phyloP scores from a whole-genome alignment of 2,329 filamentous ascomycete genomes.

The Xenosphaeropsis pyriputrescens region DNA sequence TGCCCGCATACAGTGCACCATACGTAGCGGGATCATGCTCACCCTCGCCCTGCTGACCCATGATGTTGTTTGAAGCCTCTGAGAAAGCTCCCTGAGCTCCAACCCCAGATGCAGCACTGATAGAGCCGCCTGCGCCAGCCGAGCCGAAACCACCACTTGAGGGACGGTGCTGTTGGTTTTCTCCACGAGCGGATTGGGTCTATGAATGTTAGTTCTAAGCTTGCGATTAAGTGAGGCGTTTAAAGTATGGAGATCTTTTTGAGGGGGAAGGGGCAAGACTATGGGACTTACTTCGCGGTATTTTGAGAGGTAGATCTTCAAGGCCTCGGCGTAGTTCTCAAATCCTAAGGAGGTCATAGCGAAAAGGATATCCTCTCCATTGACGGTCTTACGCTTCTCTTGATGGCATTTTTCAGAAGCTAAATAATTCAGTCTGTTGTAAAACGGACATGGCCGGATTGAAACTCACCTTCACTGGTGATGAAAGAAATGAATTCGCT shows the following conservation, averaged over 20 bases:
- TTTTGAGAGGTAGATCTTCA: constrained; percentile 96
- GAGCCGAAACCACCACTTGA: constrained; percentile 36
- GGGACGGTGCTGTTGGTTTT: constrained; percentile 31
- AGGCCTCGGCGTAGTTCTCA: constrained; percentile 94
- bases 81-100: constrained; percentile 15
- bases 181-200: constrained; percentile 66
- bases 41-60: constrained; percentile 15
- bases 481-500: constrained; percentile 99
- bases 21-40: constrained; percentile 21
- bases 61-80: constrained; percentile 18
- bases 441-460: constrained; percentile 2
- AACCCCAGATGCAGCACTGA: constrained; percentile 17
- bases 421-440: constrained; percentile 23
- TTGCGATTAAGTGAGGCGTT: too few relatives aligned
- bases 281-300: constrained; percentile 88
- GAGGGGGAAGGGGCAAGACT: not conserved
- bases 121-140: constrained; percentile 22
- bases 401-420: constrained; percentile 99
- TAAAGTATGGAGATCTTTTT: too few relatives aligned
- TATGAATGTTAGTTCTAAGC: constrained; percentile 19
- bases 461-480: constrained; percentile 77
- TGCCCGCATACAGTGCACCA: constrained; percentile 27
- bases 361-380: constrained; percentile 96
- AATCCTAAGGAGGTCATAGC: constrained; percentile 98
- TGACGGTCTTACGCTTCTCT: constrained; percentile 98